Conservation (phyloP, 306 rosid species). For the Cucurbita moschata region DNA sequence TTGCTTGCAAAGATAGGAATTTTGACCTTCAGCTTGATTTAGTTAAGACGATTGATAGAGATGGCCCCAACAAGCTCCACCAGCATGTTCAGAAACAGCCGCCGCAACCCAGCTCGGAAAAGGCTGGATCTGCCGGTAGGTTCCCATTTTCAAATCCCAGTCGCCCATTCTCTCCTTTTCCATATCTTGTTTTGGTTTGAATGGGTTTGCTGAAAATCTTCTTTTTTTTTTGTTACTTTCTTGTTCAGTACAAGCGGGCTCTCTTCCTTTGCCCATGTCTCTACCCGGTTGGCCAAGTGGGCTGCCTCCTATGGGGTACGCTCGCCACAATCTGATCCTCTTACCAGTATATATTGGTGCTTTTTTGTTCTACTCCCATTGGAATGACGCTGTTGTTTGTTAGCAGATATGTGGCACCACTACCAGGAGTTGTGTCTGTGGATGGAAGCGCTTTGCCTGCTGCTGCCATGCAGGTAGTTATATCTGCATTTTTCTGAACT, state of each 20-base stretch:
- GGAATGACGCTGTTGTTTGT: slow-evolving; percentile 28
- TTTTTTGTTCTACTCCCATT: slow-evolving; percentile 6
- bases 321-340: background rate
- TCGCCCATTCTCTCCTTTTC: background rate
- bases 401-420: slow-evolving; percentile 80
- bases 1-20: slow-evolving; percentile 29
- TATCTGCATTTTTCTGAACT: background rate
- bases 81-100: slow-evolving; percentile 31
- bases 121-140: slow-evolving; percentile 51
- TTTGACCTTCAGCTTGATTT: slow-evolving; percentile 55
- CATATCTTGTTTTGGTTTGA: background rate
- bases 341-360: background rate
- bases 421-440: slow-evolving; percentile 81
- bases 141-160: background rate
- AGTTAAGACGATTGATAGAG: slow-evolving; percentile 50
- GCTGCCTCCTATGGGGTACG: slow-evolving; percentile 92
- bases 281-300: slow-evolving; percentile 80
- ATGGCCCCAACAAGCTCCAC: slow-evolving; percentile 30
- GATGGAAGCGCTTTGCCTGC: slow-evolving; percentile 69
- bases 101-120: slow-evolving; percentile 26
- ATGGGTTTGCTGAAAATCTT: background rate
- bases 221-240: background rate
- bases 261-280: slow-evolving; percentile 61
- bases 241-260: slow-evolving; percentile 41
- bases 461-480: slow-evolving; percentile 53